Conservation (phyloP, 2,329 filamentous ascomycete genomes). For the Talaromyces amestolkiae region DNA sequence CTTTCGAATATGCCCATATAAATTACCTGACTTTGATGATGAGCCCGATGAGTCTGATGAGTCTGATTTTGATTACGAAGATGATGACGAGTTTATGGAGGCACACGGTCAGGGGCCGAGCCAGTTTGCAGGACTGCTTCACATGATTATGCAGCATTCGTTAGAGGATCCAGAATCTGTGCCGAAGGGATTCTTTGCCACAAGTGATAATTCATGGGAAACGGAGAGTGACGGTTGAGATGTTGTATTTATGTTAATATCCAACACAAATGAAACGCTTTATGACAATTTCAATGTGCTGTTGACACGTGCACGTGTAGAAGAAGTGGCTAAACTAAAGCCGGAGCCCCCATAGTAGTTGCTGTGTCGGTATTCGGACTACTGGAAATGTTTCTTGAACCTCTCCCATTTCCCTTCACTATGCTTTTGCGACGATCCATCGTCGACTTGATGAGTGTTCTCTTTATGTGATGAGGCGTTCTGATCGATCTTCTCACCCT, state of each 20-base stretch:
- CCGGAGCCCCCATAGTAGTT: neutral
- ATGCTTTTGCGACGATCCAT: neutral
- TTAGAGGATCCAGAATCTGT: neutral
- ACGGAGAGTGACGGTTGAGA: neutral
- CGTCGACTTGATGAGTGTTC: neutral
- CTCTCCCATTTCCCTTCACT: neutral
- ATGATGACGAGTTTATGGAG: neutral
- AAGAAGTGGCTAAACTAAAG: too few species aligned
- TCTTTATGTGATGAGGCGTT: neutral
- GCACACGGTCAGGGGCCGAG: neutral
- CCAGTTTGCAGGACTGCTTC: neutral
- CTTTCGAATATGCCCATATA: constrained; percentile 1
- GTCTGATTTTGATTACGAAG: neutral
- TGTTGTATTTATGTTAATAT: neutral
- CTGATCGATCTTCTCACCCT: neutral
- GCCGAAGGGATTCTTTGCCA: too few species aligned
- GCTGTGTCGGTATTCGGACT: neutral
- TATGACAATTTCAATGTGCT: neutral
- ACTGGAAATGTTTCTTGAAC: constrained; percentile 6
- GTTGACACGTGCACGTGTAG: neutral
- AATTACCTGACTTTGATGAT: neutral
- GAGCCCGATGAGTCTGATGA: neutral
- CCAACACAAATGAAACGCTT: neutral
- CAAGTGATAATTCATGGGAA: neutral
- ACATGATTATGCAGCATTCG: neutral